Evolutionary conservation across 2,329 filamentous ascomycete species (phyloP).

Genomic region (Pyrenophora tritici-repentis): DNA sequence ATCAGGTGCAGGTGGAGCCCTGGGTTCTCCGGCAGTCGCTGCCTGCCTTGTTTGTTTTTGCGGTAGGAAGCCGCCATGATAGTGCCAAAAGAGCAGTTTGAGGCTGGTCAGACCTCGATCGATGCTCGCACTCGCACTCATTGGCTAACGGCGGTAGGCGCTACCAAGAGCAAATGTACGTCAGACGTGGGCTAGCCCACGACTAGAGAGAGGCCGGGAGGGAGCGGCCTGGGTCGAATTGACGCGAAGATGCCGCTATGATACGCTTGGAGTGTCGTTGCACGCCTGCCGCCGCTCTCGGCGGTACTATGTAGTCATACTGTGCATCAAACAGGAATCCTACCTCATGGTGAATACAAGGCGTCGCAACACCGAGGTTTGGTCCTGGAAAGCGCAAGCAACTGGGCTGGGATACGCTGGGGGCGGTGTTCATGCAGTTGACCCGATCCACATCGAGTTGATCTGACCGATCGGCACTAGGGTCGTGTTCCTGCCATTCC

Average conservation of each 20-base stretch:
- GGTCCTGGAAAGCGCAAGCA: neutral
- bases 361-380: neutral
- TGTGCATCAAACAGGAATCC: slow-evolving; percentile 11
- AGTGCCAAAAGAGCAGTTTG: slow-evolving; percentile 5
- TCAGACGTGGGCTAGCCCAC: slow-evolving; percentile 17
- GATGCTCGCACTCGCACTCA: slow-evolving; percentile 6
- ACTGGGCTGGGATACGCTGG: neutral
- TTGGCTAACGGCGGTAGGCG: slow-evolving; percentile 4
- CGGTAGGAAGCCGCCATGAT: slow-evolving; percentile 1
- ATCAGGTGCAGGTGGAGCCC: slow-evolving; percentile 1
- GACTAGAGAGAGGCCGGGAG: slow-evolving; percentile 18
- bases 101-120: slow-evolving; percentile 10
- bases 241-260: slow-evolving; percentile 20
- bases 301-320: slow-evolving; percentile 12
- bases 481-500: slow-evolving; percentile 15
- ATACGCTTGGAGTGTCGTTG: slow-evolving; percentile 9
- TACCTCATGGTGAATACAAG: neutral
- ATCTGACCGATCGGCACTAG: slow-evolving; percentile 19
- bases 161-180: slow-evolving; percentile 16
- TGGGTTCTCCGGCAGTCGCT: neutral
- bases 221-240: slow-evolving; percentile 17
- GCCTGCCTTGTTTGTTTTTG: slow-evolving; percentile 1
- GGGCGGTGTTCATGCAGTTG: neutral
- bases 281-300: slow-evolving; percentile 9
- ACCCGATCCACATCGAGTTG: neutral